Percentiles rank a stretch among this genome's conserved stretches.
Conservation (phyloP, 441 rosid genomes). For the Pelargonium cotyledonis region DNA sequence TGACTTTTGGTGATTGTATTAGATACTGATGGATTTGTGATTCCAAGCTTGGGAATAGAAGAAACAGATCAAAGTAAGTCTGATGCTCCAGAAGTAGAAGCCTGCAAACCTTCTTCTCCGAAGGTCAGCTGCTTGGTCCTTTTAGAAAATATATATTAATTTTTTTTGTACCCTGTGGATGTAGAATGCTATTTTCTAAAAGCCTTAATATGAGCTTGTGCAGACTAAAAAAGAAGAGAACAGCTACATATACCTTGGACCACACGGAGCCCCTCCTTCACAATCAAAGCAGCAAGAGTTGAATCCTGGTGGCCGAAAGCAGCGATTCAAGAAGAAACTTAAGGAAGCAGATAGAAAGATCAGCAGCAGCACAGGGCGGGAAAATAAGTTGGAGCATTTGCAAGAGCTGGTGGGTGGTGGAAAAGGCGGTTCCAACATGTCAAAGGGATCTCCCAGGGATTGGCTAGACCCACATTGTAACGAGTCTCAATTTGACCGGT, state of each 20-base stretch:
- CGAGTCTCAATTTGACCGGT: slow-evolving; percentile 72
- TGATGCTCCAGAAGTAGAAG: slow-evolving; percentile 36
- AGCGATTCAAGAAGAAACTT: slow-evolving; percentile 72
- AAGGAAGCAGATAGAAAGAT: slow-evolving; percentile 67
- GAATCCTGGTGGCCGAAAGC: slow-evolving; percentile 58
- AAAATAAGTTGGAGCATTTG: slow-evolving; percentile 73
- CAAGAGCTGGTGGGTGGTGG: slow-evolving; percentile 66
- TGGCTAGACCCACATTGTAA: slow-evolving; percentile 94
- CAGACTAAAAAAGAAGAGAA: slow-evolving; percentile 56
- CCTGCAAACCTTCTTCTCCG: slow-evolving; percentile 51
- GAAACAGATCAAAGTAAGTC: slow-evolving; percentile 27
- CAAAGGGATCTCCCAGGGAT: slow-evolving; percentile 53
- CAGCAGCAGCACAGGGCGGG: slow-evolving; percentile 53
- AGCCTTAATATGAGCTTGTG: slow-evolving; percentile 1
- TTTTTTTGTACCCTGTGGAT: no score
- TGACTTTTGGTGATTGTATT: slow-evolving; percentile 4
- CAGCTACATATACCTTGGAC: slow-evolving; percentile 61
- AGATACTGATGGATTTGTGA: slow-evolving; percentile 94
- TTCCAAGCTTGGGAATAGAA: slow-evolving; percentile 80
- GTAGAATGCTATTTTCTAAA: neutral
- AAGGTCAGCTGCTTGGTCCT: slow-evolving; percentile 34
- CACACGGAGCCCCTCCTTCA: slow-evolving; percentile 82
- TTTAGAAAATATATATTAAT: neutral
- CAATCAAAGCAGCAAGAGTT: slow-evolving; percentile 56
- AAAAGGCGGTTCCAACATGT: slow-evolving; percentile 31